Percentiles rank a stretch among this genome's conserved stretches.
phyloP scores from a whole-genome alignment of 345 rosid genomes.

The Rhizophora apiculata region DNA sequence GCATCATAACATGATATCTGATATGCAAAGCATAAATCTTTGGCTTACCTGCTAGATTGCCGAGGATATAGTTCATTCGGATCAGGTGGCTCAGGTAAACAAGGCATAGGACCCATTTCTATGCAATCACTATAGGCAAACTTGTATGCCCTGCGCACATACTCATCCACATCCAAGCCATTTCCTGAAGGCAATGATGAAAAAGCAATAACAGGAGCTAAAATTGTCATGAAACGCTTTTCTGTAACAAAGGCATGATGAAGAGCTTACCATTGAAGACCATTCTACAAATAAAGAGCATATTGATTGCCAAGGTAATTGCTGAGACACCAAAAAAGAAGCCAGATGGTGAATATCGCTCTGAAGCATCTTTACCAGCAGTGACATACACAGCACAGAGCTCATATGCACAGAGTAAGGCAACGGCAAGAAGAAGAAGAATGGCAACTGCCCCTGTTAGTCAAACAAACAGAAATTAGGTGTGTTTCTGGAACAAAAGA shows the following conservation, averaged over 20 bases:
- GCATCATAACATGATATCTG: constrained; percentile 11
- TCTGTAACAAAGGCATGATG: constrained; percentile 15
- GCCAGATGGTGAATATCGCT: constrained; percentile 94
- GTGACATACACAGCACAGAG: constrained; percentile 97
- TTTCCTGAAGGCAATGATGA: constrained; percentile 54
- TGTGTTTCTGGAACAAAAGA: constrained; percentile 16
- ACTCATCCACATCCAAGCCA: constrained; percentile 97
- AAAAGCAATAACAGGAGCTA: constrained; percentile 11
- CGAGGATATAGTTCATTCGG: constrained; percentile 93
- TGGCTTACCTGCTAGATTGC: constrained; percentile 74
- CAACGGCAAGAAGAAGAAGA: constrained; percentile 95
- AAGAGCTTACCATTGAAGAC: constrained; percentile 86
- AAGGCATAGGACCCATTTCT: constrained; percentile 88
- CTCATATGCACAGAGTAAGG: constrained; percentile 92
- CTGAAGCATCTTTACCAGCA: constrained; percentile 79
- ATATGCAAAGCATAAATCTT: constrained; percentile 7
- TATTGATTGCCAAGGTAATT: constrained; percentile 92
- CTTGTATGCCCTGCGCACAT: constrained; percentile 93
- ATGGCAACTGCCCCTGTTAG: constrained; percentile 88
- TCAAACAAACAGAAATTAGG: constrained; percentile 21
- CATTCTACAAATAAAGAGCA: constrained; percentile 98
- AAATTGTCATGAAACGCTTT: no score
- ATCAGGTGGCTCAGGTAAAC: constrained; percentile 93
- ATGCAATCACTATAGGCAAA: constrained; percentile 98
- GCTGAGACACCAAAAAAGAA: constrained; percentile 99